These are phyloP conservation scores for Phytopythium vexans DNA, from an alignment of 352 stramenopile genomes.

Conservation along the genomic window DNA sequence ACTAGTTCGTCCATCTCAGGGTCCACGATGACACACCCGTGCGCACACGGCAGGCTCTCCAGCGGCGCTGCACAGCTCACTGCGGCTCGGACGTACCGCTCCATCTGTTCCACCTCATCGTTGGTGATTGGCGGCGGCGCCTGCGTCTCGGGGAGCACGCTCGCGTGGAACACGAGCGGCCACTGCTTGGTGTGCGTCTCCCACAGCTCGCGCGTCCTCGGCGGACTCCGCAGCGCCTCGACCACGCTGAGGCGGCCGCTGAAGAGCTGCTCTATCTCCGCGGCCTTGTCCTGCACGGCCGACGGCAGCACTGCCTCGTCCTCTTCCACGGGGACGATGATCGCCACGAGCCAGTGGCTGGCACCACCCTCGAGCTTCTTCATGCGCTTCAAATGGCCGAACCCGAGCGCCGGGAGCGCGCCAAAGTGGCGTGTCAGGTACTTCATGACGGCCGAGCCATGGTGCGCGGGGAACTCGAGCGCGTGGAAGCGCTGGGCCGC, in stretches of 20 bases:
- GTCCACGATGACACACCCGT: conserved; percentile 56
- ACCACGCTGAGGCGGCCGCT: conserved; percentile 42
- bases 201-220: conserved; percentile 57
- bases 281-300: background rate
- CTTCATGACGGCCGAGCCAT: conserved; percentile 69
- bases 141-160: conserved; percentile 38
- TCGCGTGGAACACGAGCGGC: conserved; percentile 81
- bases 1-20: conserved; percentile 25
- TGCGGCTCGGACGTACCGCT: conserved; percentile 20
- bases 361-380: conserved; percentile 53
- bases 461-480: conserved; percentile 57
- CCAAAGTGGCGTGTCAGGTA: conserved; percentile 45
- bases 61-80: conserved; percentile 9
- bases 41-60: conserved; percentile 23
- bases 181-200: conserved; percentile 56
- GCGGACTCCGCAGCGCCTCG: conserved; percentile 48
- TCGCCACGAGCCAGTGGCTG: conserved; percentile 40
- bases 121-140: conserved; percentile 37
- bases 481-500: conserved; percentile 67
- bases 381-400: conserved; percentile 79
- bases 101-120: conserved; percentile 24
- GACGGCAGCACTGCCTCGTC: conserved; percentile 7
- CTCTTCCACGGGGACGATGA: conserved; percentile 35
- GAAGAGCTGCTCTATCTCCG: conserved; percentile 34
- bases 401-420: conserved; percentile 58